Percentiles rank a stretch among this genome's conserved stretches.
These are phyloP conservation scores for Suhomyces bolitotheri DNA, from an alignment of 1,139 yeast species.

Conservation along the genomic window DNA sequence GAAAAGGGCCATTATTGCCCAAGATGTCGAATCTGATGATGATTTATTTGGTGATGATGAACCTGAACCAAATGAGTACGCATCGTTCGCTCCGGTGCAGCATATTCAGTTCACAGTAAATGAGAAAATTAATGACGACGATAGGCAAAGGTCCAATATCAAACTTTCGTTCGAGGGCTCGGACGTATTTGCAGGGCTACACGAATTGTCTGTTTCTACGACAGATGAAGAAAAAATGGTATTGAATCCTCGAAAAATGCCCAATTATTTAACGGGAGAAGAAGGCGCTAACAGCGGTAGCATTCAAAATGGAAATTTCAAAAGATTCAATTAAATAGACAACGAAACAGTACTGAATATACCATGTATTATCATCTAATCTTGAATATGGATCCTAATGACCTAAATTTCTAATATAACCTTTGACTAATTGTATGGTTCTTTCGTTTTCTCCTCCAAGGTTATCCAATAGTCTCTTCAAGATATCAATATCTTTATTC, in stretches of 20 bases:
- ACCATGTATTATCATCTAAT: too few relatives aligned
- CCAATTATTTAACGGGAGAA: slow-evolving; percentile 83
- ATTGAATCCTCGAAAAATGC: slow-evolving; percentile 56
- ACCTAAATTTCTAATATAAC: slow-evolving; percentile 33
- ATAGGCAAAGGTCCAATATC: slow-evolving; percentile 28
- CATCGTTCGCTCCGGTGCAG: slow-evolving; percentile 58
- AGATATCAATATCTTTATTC: slow-evolving; percentile 50
- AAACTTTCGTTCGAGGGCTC: slow-evolving; percentile 59
- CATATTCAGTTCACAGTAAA: slow-evolving; percentile 45
- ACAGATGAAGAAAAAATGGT: slow-evolving; percentile 35
- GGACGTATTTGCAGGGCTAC: slow-evolving; percentile 82
- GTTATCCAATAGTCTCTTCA: slow-evolving; percentile 35
- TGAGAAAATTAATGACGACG: slow-evolving; percentile 22
- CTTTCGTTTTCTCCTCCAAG: slow-evolving; percentile 22
- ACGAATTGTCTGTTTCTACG: slow-evolving; percentile 57
- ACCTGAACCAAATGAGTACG: slow-evolving; percentile 32
- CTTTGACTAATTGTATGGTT: slow-evolving; percentile 24
- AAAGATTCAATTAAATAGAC: slow-evolving; percentile 3
- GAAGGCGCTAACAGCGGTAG: slow-evolving; percentile 54
- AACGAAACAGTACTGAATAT: too few relatives aligned
- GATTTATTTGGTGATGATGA: slow-evolving; percentile 24
- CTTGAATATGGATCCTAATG: too few relatives aligned
- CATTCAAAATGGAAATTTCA: slow-evolving; percentile 46
- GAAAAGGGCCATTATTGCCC: slow-evolving; percentile 13
- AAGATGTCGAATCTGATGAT: slow-evolving; percentile 15